Base-by-base conservation (phyloP, 2,329 filamentous ascomycete genomes). In the Mollisiaceae sp. region DNA sequence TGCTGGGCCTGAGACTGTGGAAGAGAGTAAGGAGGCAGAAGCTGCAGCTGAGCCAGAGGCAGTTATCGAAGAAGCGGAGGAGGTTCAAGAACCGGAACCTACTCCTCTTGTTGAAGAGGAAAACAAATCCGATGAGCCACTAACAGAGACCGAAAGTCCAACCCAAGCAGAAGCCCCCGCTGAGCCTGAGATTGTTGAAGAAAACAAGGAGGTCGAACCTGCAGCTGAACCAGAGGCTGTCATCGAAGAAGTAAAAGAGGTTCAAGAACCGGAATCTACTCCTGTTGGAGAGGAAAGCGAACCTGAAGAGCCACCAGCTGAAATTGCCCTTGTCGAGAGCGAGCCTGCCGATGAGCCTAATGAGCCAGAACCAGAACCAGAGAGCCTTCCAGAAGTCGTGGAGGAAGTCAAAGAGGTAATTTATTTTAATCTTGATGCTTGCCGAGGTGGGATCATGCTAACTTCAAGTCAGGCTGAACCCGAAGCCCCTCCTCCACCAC, bases 331-430 rank as follows among this genome's bases (percentile, higher is more conserved):
- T 22, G 8, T 50, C n/a, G 45, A 22, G 8, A 50, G 45, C 20
- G n/a, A 22, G 20, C 45, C 45, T 22, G 45, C n/a, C 22, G 45
- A 50, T 6, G 45, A 22, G 11, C 18, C 45, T 24, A 50, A 50
- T 2, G 65, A 69, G 14, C 32, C 52, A 4, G 64, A 67, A 20
- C 59, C 58, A 24, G 60, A 27, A 1, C 57, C 35, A 27, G 54
- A 67, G 20, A 59, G 62, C 24, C n/a, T 47, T 14, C 41, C 60
- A 38, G 67, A 65, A 45, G 24, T 58, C 14, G 62, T 36, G 35
- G 64, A 63, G 32, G 67, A 67, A 45, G 24, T 58, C 14, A 60
- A 27, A 27, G 64, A 63, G 32, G 61, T 66, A 45, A 6, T 12
- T 18, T 41, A 41, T 41, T 4, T 41, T 41, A 18, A 14, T 9